A percentile compares a stretch with the other conserved stretches of the same genome.
phyloP scores from a whole-genome alignment of 164 flowering plant species.

The Vitis rupestris region DNA sequence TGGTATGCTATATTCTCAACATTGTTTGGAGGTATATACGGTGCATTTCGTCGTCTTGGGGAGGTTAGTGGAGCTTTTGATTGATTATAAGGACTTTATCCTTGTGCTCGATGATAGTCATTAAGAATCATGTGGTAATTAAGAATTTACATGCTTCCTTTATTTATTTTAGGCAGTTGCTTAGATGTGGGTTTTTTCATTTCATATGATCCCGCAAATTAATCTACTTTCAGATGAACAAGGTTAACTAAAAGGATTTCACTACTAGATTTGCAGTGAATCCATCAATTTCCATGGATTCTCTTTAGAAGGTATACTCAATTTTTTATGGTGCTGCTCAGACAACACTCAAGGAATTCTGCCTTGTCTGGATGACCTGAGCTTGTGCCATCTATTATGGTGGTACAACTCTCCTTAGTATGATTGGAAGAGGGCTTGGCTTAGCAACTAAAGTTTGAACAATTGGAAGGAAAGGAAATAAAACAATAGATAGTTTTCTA shows the following conservation, averaged over 20 bases:
- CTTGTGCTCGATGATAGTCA: background rate
- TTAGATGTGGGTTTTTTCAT: background rate
- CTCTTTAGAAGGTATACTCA: too few species aligned
- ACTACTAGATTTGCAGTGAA: background rate
- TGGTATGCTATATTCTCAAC: conserved; percentile 99
- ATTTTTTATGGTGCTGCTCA: too few species aligned
- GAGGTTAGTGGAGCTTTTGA: conserved; percentile 59
- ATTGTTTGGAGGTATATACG: conserved; percentile 93
- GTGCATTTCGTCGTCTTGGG: conserved; percentile 98
- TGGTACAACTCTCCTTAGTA: too few species aligned
- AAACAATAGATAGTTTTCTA: too few species aligned
- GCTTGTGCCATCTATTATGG: too few species aligned
- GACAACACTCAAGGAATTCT: too few species aligned
- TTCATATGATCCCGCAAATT: background rate
- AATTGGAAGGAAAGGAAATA: too few species aligned
- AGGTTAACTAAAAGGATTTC: background rate
- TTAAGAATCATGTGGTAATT: background rate
- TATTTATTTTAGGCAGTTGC: background rate
- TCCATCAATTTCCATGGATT: too few species aligned
- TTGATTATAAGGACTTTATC: background rate
- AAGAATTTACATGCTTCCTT: background rate
- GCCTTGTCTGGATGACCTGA: too few species aligned
- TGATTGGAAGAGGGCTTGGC: too few species aligned
- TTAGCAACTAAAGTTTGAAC: too few species aligned
- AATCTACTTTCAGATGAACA: background rate